Percentiles rank a stretch among this genome's conserved stretches.
Evolutionary conservation across 2,329 filamentous ascomycete genomes (phyloP).

Genomic region (Trichoderma polysporum): DNA sequence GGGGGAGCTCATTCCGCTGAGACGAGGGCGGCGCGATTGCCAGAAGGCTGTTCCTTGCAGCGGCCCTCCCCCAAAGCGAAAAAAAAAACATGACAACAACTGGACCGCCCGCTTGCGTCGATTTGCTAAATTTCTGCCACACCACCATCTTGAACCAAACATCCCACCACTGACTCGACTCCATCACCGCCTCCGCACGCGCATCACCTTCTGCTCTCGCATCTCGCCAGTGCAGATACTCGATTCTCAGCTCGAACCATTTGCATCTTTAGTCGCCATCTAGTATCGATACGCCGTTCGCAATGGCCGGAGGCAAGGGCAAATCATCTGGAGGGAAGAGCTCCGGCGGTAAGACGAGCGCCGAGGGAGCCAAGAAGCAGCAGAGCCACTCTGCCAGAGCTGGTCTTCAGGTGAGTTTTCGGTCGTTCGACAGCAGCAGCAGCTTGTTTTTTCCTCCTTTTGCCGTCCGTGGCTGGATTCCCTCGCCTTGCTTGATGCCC

Average conservation of each 20-base stretch:
- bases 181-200: slow-evolving; percentile 14
- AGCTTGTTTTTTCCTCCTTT: neutral
- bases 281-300: slow-evolving; percentile 27
- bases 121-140: slow-evolving; percentile 27
- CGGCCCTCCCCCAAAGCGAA: neutral
- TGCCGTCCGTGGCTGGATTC: neutral
- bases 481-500: slow-evolving; percentile 18
- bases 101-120: slow-evolving; percentile 20
- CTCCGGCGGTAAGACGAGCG: slow-evolving; percentile 71
- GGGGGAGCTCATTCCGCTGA: slow-evolving; percentile 9
- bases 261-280: neutral
- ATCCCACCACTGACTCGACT: slow-evolving; percentile 16
- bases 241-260: neutral
- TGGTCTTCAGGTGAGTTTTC: slow-evolving; percentile 81
- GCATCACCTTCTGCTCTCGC: slow-evolving; percentile 10
- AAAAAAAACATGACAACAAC: slow-evolving; percentile 23
- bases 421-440: neutral
- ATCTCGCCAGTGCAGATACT: slow-evolving; percentile 5
- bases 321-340: slow-evolving; percentile 88
- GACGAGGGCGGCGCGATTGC: neutral
- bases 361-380: slow-evolving; percentile 74
- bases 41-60: slow-evolving; percentile 22
- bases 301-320: slow-evolving; percentile 86
- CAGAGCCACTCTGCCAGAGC: slow-evolving; percentile 96
- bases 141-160: neutral